phyloP scores from a whole-genome alignment of 2,329 filamentous ascomycete species.

The Diplocarpon mali region DNA sequence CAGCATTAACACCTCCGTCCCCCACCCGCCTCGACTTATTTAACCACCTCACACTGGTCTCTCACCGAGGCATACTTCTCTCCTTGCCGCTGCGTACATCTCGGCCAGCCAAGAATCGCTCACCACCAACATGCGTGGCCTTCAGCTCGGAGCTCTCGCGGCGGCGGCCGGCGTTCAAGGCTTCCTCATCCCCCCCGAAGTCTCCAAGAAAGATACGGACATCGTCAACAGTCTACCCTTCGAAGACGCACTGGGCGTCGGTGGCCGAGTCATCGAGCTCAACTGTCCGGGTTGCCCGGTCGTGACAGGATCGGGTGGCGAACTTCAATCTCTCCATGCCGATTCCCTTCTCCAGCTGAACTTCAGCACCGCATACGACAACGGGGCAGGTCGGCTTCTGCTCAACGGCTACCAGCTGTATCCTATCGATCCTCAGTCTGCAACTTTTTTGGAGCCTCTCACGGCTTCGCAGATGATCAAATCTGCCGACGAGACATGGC shows the following conservation, averaged over 20 bases:
- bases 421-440: conserved; percentile 29
- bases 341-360: conserved; percentile 36
- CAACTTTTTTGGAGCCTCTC: conserved; percentile 33
- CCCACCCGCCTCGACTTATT: no score
- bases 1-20: no score
- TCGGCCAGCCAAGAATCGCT: conserved; percentile 1
- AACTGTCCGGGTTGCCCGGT: conserved; percentile 45
- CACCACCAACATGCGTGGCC: conserved; percentile 23
- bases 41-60: no score
- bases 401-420: conserved; percentile 53
- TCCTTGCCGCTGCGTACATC: neutral
- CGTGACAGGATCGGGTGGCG: conserved; percentile 24
- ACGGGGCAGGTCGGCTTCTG: conserved; percentile 36
- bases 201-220: conserved; percentile 33
- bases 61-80: no score
- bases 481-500: conserved; percentile 19
- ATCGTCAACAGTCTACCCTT: conserved; percentile 33
- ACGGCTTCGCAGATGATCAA: conserved; percentile 36
- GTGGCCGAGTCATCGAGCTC: conserved; percentile 35
- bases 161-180: conserved; percentile 27
- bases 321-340: conserved; percentile 16
- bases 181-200: conserved; percentile 43
- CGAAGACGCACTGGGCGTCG: conserved; percentile 28
- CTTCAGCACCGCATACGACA: conserved; percentile 39
- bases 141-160: conserved; percentile 14